Percentiles rank a stretch among this genome's conserved stretches.
Evolutionary conservation across 768 basidiomycete species (phyloP).

Genomic region (Lactarius tabidus): DNA sequence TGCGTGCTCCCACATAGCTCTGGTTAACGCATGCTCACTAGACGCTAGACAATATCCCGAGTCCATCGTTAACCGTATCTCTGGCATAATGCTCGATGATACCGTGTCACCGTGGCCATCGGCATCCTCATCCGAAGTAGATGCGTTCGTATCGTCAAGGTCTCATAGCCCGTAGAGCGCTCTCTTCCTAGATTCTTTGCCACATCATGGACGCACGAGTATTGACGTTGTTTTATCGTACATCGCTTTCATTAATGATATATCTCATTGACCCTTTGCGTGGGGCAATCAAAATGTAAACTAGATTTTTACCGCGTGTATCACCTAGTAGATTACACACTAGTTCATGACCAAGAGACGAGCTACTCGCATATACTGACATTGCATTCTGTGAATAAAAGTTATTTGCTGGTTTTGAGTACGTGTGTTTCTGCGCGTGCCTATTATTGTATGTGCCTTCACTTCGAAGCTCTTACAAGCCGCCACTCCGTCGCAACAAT

Average conservation of each 20-base stretch:
- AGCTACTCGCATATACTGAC: slow-evolving; percentile 1
- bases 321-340: slow-evolving; percentile 15
- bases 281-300: slow-evolving; percentile 18
- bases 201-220: not conserved
- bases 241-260: slow-evolving; percentile 7
- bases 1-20: slow-evolving; percentile 32
- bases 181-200: not conserved
- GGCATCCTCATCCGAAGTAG: slow-evolving; percentile 14
- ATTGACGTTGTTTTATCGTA: not conserved
- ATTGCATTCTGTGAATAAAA: not conserved
- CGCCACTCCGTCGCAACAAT: slow-evolving; percentile 22
- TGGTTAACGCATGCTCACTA: slow-evolving; percentile 19
- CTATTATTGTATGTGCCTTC: not conserved
- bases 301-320: slow-evolving; percentile 12
- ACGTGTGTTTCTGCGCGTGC: no score
- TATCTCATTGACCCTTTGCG: not conserved
- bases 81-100: slow-evolving; percentile 76
- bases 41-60: slow-evolving; percentile 62
- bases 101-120: slow-evolving; percentile 45
- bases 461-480: not conserved
- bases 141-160: not conserved
- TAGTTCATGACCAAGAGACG: not conserved
- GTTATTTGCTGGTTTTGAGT: not conserved
- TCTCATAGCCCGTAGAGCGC: slow-evolving; percentile 18
- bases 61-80: slow-evolving; percentile 74